Evolutionary conservation across 2,329 filamentous ascomycete species (phyloP).

Genomic region (Aspergillus costaricaensis): DNA sequence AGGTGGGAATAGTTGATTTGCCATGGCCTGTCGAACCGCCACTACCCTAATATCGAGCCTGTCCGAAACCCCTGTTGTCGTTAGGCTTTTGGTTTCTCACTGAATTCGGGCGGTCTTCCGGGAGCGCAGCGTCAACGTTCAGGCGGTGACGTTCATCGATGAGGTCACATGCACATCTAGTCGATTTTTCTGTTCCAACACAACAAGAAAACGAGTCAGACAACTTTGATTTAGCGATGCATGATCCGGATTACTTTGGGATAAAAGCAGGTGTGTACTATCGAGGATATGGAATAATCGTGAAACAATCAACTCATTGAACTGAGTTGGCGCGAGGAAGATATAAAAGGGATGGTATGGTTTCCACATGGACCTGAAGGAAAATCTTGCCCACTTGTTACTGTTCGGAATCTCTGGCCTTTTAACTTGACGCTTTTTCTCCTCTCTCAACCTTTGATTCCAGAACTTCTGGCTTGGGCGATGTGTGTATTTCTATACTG

Average conservation of each 20-base stretch:
- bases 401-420: constrained; percentile 20
- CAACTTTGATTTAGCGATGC: neutral
- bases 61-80: constrained; percentile 12
- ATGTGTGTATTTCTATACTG: constrained; percentile 41
- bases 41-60: constrained; percentile 4
- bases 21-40: constrained; percentile 11
- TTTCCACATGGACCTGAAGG: constrained; percentile 9
- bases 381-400: constrained; percentile 15
- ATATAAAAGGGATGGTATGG: constrained; percentile 12
- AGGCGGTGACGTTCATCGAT: neutral
- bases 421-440: constrained; percentile 16
- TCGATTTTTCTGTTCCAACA: neutral
- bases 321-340: constrained; percentile 16
- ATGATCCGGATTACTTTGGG: constrained; percentile 2
- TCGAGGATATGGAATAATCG: neutral
- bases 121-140: constrained; percentile 8
- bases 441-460: constrained; percentile 27
- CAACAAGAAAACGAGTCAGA: neutral
- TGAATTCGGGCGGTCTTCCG: constrained; percentile 13
- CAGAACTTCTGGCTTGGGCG: constrained; percentile 28
- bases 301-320: neutral
- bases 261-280: constrained; percentile 6
- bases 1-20: constrained; percentile 18
- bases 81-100: constrained; percentile 3
- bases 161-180: neutral